Base-by-base conservation (phyloP, 805 yeast species). In the Pichia manshurica region DNA sequence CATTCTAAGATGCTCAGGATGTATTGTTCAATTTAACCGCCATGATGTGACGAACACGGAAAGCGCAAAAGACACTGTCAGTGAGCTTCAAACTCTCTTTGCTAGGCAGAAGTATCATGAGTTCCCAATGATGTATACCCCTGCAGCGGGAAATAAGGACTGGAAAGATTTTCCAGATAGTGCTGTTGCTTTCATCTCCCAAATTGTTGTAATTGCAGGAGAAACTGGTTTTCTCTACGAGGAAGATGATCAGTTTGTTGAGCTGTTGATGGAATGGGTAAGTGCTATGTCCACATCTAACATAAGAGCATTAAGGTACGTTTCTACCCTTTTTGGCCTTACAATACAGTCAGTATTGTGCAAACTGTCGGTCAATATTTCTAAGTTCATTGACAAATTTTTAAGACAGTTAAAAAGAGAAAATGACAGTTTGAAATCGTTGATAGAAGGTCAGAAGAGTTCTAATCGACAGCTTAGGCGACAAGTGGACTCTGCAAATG, bases 261-360 rank as follows among this genome's bases (percentile, higher is more conserved):
- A 71, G 39, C 78, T 78, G 47, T 46, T 87, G 2, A 59, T 85
- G 25, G 77, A 85, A 4, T 89, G 97, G 97, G 64, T 89, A 15
- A 73, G 84, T 1, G 75, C 88, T 0, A 67, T 90, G 45, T 78
- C 91, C 1, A 79, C 87, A 0, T 78, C 88, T 17, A 74, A 78
- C 33, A 67, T 84, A 9, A 72, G 96, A 52, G 77, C 93, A 1
- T 71, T 90, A 48, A 73, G 97, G 60, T 80, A 73, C 55, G 75
- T 79, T 2, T 68, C 96, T 0, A 79, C 95, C 0, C 51, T 77
- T 4, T 66, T 81, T 3, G 67, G 85, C 21, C 71, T 86, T 31
- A 63, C 70, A 10, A 74, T 88, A 51, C 83, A 84, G 58, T 75
- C 83, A 8, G 69, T 74, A 10, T 61, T 89, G 36, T 79, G 89